Evolutionary conservation across 225 moss, liverwort and hornwort genomes (phyloP).

Genomic region (Sphagnum contortum): DNA sequence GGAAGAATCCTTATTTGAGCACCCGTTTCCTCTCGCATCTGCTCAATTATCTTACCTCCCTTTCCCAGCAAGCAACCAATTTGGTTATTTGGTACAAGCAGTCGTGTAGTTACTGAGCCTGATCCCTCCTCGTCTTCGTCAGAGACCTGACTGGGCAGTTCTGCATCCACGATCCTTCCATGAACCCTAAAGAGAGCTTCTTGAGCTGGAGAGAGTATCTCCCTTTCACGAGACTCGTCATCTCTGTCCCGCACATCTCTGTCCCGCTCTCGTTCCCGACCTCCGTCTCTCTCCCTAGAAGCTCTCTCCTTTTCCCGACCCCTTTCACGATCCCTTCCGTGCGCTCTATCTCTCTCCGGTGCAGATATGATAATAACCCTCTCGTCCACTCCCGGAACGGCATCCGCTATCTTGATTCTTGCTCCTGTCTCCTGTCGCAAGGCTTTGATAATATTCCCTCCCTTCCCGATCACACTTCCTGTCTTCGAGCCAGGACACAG

Average conservation of each 20-base stretch:
- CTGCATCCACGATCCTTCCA: conserved; percentile 72
- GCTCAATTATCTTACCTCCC: conserved; percentile 94
- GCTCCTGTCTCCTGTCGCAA: conserved; percentile 92
- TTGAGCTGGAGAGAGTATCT: conserved; percentile 75
- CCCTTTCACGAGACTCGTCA: conserved; percentile 54
- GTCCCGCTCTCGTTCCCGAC: conserved; percentile 75
- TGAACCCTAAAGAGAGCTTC: conserved; percentile 93
- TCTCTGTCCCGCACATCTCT: conserved; percentile 77
- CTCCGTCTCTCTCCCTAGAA: conserved; percentile 37
- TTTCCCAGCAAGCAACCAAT: conserved; percentile 97
- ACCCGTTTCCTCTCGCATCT: conserved; percentile 88
- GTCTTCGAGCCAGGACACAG: conserved; percentile 89
- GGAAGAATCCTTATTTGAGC: conserved; percentile 99
- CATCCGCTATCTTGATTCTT: conserved; percentile 97
- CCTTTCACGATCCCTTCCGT: conserved; percentile 71
- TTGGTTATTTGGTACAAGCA: conserved; percentile 95
- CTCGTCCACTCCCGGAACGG: conserved; percentile 93
- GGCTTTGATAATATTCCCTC: conserved; percentile 90
- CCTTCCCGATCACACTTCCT: conserved; percentile 95
- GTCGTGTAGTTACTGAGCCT: conserved; percentile 65
- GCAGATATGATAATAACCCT: conserved; percentile 92
- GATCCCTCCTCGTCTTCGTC: conserved; percentile 78
- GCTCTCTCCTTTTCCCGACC: conserved; percentile 61
- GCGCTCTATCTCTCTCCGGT: conserved; percentile 67
- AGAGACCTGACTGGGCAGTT: conserved; percentile 48